Evolutionary conservation across 768 basidiomycete species (phyloP).

Genomic region (Phanerochaete carnosa): DNA sequence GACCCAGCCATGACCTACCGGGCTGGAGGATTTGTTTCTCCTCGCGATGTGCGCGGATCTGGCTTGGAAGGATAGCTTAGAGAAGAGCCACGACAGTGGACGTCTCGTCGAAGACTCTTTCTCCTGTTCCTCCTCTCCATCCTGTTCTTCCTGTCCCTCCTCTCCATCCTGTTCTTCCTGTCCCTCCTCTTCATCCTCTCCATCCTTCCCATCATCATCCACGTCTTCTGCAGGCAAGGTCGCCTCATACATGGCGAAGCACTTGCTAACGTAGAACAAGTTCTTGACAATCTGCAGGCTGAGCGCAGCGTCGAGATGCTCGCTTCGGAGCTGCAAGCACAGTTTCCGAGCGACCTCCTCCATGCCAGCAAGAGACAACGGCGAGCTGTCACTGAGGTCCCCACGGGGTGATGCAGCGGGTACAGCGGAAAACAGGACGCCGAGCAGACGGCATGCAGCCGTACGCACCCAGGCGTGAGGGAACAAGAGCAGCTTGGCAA

Average conservation of each 20-base stretch:
- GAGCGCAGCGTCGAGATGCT: conserved; percentile 68
- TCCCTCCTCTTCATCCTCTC: conserved; percentile 26
- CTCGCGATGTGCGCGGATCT: conserved; percentile 72
- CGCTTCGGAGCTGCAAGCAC: conserved; percentile 77
- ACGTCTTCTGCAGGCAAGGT: conserved; percentile 13
- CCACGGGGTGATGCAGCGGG: conserved; percentile 38
- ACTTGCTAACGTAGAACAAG: conserved; percentile 87
- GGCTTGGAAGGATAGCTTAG: conserved; percentile 86
- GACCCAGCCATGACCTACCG: conserved; percentile 34
- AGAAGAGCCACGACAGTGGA: conserved; percentile 90
- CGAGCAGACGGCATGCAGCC: conserved; percentile 73
- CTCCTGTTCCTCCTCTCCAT: conserved; percentile 12
- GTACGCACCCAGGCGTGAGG: conserved; percentile 95
- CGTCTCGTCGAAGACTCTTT: conserved; percentile 22
- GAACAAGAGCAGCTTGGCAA: conserved; percentile 71
- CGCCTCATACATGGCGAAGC: conserved; percentile 52
- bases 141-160: conserved; percentile 22
- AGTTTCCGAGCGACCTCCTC: conserved; percentile 70
- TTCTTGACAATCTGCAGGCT: conserved; percentile 89
- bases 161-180: conserved; percentile 4
- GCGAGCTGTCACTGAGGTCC: conserved; percentile 32
- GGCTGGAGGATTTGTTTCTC: conserved; percentile 45
- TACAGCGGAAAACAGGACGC: conserved; percentile 58
- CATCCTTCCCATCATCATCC: conserved; percentile 30
- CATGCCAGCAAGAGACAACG: conserved; percentile 55